Conservation (phyloP, 2,329 filamentous ascomycete species). For the Aspergillus flavus region DNA sequence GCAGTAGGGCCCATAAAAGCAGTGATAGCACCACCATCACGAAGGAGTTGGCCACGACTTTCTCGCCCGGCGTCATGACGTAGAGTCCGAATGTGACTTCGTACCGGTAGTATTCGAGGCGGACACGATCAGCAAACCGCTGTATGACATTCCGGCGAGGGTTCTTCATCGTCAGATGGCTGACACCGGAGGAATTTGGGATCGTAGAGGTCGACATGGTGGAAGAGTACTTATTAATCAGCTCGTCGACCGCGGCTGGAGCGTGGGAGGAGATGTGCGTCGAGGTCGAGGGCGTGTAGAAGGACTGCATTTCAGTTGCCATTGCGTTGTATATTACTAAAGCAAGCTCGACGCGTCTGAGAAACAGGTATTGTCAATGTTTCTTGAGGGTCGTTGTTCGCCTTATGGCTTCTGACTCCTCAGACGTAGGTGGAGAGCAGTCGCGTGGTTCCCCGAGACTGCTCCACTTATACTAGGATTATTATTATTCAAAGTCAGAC, state of each 20-base stretch:
- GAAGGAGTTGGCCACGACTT: constrained; percentile 45
- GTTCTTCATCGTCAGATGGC: constrained; percentile 16
- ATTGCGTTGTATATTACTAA: constrained; percentile 18
- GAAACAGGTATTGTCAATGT: not conserved
- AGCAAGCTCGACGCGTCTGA: not conserved
- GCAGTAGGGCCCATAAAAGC: constrained; percentile 39
- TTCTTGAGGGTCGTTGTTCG: not conserved
- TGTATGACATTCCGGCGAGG: constrained; percentile 30
- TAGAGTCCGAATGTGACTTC: constrained; percentile 51
- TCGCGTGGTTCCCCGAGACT: not conserved
- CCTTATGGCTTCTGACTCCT: not conserved
- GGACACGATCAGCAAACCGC: constrained; percentile 35
- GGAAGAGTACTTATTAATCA: constrained; percentile 38
- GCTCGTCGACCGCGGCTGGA: constrained; percentile 34
- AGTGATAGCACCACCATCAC: constrained; percentile 39
- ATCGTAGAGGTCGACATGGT: constrained; percentile 25
- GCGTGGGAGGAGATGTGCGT: constrained; percentile 34
- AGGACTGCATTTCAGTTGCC: constrained; percentile 38
- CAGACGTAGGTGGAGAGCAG: not conserved
- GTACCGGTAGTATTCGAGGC: constrained; percentile 50
- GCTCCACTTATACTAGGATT: constrained; percentile 2
- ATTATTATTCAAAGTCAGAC: not conserved
- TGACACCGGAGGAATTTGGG: constrained; percentile 13
- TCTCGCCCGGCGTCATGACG: constrained; percentile 48
- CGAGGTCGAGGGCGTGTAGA: constrained; percentile 36